These are phyloP conservation scores for Fusarium ambrosium DNA, from an alignment of 2,329 filamentous ascomycete species.

Conservation along the genomic window DNA sequence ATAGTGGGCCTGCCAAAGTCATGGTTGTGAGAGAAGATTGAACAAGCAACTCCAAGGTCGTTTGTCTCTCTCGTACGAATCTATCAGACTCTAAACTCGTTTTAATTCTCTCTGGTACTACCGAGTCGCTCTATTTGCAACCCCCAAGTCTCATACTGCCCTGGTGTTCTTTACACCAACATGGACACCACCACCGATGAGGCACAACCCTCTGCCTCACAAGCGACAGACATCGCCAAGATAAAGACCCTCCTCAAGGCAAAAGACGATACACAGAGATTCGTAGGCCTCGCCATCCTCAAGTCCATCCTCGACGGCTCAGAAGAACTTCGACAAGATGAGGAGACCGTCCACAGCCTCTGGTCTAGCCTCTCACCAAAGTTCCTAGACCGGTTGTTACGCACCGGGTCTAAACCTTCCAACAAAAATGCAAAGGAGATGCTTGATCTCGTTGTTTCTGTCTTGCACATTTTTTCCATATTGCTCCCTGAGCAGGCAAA, in stretches of 20 bases:
- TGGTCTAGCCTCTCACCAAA: slow-evolving; percentile 73
- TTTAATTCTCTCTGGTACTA: neutral
- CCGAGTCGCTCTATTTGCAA: neutral
- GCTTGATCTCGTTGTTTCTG: slow-evolving; percentile 72
- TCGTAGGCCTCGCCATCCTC: slow-evolving; percentile 75
- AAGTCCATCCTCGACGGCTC: slow-evolving; percentile 76
- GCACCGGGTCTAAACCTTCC: slow-evolving; percentile 61
- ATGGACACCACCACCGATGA: slow-evolving; percentile 24
- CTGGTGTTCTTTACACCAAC: neutral
- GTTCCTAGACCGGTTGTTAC: slow-evolving; percentile 74
- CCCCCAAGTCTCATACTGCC: neutral
- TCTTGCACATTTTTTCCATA: slow-evolving; percentile 72
- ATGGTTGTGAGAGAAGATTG: slow-evolving; percentile 1
- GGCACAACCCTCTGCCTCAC: slow-evolving; percentile 18
- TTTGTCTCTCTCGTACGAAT: neutral
- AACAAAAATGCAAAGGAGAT: slow-evolving; percentile 68
- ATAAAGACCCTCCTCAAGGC: slow-evolving; percentile 68
- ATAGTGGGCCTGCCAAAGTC: slow-evolving; percentile 34
- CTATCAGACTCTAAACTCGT: neutral
- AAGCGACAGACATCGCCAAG: slow-evolving; percentile 54
- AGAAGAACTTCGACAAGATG: slow-evolving; percentile 63
- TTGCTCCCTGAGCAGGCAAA: slow-evolving; percentile 66
- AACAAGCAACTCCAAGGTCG: neutral
- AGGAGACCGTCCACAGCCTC: slow-evolving; percentile 59
- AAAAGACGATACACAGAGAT: slow-evolving; percentile 76